Evolutionary conservation across 2,329 filamentous ascomycete species (phyloP), one percentile per base, ranked within the genome.

Genomic region (Curvularia lunata): DNA sequence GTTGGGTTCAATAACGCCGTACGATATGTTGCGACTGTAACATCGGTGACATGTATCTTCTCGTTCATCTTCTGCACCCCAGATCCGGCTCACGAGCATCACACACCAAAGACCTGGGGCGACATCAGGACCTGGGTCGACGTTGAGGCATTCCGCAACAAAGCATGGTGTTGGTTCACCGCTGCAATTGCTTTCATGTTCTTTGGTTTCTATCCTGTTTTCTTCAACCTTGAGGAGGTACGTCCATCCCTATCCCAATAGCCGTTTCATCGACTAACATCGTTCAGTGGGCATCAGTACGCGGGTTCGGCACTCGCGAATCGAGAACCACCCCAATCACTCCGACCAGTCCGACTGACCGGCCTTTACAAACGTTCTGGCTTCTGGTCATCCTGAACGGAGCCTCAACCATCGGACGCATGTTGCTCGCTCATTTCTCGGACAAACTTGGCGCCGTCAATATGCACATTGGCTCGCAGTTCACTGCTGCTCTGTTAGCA

Each of bases 181-280:
- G 78, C 76, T 1, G 72, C 76, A 5, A 77, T 83, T n/a, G 73
- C 76, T 1, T 79, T 81, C 59, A 71, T 83, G 46, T 83, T 83
- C 73, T 76, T 83, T 48, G 82, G 82, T 21, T 83, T 83, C 66
- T 83, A 83, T 59, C 78, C 80, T 3, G 71, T 84, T 19, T 83
- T 83, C 71, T 83, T 83, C 75, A 83, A 82, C 58, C 76, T 84
- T 28, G 81, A 83, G 66, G 81, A 83, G 68, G 77, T 77, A 67
- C 58, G 71, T 66, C 48, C 19, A 23, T 12, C 10, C 18, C 13
- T 34, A 2, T 43, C 28, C 1, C 10, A 2, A n/a, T 4, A 9
- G 4, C 4, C n/a, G 18, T 34, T 5, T 18, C 45, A n/a, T 45
- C 13, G 38, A 18, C 65, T 73, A 54, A 73, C 57, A 43, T 18